Evolutionary conservation across 306 rosid species (phyloP), one percentile per base, ranked within the genome.

Genomic region (Canavalia ensiformis): DNA sequence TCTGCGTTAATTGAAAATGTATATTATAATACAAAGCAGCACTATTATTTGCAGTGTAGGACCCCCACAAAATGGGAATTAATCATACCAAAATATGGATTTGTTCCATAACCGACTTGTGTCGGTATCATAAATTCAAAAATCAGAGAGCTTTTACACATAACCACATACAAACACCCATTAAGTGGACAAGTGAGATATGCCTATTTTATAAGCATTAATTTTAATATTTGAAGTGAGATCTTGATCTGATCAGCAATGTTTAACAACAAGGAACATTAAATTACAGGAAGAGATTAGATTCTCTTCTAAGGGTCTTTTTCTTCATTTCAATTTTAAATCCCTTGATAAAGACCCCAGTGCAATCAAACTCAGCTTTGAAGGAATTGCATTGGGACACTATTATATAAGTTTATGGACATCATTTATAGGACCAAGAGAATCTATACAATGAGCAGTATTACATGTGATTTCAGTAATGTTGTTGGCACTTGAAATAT

Each of bases 391-490:
- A 57, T 3, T 35, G 50, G 74, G 39, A 49, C 42, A 56, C 57
- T 52, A 31, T 44, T 42, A 10, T 59, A 4, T 50, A 42, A 30
- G 54, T 47, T 1, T 30, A 2, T 7, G 11, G 35, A 34, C 69
- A 70, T 37, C 76, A 41, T 64, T 34, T 12, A 52, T 30, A 41
- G 76, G 42, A 29, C 50, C 41, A 29, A 5, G 35, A 45, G 68
- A 62, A 65, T 65, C 67, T 18, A 58, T 13, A 1, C 8, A 29
- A 39, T 52, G 18, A 31, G 35, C 30, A 25, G 28, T 39, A 8
- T 37, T 49, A 56, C 84, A 82, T 78, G 86, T 78, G 88, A 85
- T 44, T 72, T 55, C 51, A 33, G 71, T 29, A 65, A 57, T 59
- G 54, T 10, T 11, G 46, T 76, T 60, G 71, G 60, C 65, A 69